These are phyloP conservation scores for Lotus japonicus DNA, from an alignment of 306 rosid genomes.

Conservation along the genomic window DNA sequence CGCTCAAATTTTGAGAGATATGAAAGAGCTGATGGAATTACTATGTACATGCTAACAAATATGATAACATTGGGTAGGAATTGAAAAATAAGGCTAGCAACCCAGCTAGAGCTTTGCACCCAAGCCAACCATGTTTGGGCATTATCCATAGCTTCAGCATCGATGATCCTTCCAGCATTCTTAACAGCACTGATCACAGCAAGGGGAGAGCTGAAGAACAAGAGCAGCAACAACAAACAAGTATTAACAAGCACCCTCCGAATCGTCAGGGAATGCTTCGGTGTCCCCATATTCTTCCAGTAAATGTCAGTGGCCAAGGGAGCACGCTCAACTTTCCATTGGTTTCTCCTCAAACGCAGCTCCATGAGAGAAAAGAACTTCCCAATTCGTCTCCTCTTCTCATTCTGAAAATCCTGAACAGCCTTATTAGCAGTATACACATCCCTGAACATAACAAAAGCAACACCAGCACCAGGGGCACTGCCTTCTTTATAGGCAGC, in stretches of 20 bases:
- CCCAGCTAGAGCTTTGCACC: constrained; percentile 93
- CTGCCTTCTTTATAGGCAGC: constrained; percentile 78
- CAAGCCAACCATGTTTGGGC: constrained; percentile 87
- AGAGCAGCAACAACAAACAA: constrained; percentile 68
- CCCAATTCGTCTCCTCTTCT: constrained; percentile 73
- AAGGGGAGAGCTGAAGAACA: constrained; percentile 95
- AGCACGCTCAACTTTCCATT: constrained; percentile 98
- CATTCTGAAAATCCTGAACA: constrained; percentile 86
- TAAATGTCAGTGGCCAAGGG: constrained; percentile 90
- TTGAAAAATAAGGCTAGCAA: constrained; percentile 83
- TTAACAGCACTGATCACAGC: constrained; percentile 76
- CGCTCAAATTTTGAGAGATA: constrained; percentile 88
- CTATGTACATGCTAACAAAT: constrained; percentile 86
- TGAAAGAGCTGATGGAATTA: constrained; percentile 86
- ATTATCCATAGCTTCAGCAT: constrained; percentile 92
- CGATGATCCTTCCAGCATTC: constrained; percentile 81
- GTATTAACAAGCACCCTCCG: constrained; percentile 75
- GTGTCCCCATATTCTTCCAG: constrained; percentile 90
- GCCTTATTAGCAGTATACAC: constrained; percentile 90
- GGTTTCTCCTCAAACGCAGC: constrained; percentile 71
- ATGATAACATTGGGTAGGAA: constrained; percentile 86
- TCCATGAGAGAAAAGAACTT: constrained; percentile 80
- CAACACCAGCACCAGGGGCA: constrained; percentile 85
- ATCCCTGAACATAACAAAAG: constrained; percentile 88
- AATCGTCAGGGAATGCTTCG: constrained; percentile 55